Base-by-base conservation (phyloP, 352 stramenopile species). In the Phytophthora boehmeriae region DNA sequence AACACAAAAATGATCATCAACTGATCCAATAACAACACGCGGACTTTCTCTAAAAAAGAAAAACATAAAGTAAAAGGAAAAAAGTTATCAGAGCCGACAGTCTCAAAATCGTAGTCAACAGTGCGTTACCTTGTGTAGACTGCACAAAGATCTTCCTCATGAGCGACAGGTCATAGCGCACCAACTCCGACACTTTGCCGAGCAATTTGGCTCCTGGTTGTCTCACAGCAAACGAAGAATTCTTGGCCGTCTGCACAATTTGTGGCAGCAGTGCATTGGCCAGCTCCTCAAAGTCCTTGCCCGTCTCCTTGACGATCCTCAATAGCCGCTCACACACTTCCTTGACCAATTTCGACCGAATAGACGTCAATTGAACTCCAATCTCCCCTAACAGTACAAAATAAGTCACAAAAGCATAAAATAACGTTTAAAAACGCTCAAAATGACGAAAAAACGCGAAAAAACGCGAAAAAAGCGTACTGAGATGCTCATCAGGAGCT, bases 161-260 rank as follows among this genome's bases (percentile, higher is more conserved):
- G 2, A 79, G 38, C 38, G 75, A 49, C 30, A 93, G 32, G 50
- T 93, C 84, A 53, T 88, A 93, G 17, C 80, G 75, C 32, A 80
- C 69, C 19, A 78, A 53, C 60, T 91, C 62, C 10, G 81, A 82
- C n/a, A 91, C 54, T 30, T 76, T 70, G 46, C 44, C 55, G 42
- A 93, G 74, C 4, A 93, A 63, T 35, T 72, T 70, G 5, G 75
- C 61, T 3, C 76, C 80, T 38, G 81, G 84, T 2, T 76, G 63
- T 20, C 84, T 72, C 19, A 89, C 76, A 2, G 84, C 84, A 0
- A 43, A 54, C n/a, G 70, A 86, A 19, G 81, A 73, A 25, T 41
- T 76, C 59, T 87, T 91, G 49, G 78, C 78, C 4, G 80, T 88
- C 23, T 51, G 45, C 3, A 79, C 63, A 2, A 93, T 71, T 27